Base-by-base conservation (phyloP, 208 protist genomes). In the Acanthamoeba culbertsoni region DNA sequence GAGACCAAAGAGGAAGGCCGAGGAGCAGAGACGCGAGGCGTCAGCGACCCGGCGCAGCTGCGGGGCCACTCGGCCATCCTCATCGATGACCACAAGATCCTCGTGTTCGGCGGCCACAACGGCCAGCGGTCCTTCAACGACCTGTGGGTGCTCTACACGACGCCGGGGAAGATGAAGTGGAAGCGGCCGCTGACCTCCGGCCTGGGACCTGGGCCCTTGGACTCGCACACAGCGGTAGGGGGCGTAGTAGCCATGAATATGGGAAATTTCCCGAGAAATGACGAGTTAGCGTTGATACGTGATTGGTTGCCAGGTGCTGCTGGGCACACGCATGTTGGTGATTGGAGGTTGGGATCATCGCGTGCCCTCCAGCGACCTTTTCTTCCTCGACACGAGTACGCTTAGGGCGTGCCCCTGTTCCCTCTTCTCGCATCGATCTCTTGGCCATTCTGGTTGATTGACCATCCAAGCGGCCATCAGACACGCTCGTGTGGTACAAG, bases 91-190 rank as follows among this genome's bases (percentile, higher is more conserved):
- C n/a, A 82, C 23, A 82, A 82, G 84, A 91, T 91, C 51, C 18
- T 91, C 42, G 84, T 91, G 40, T 91, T 91, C 31, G 84, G 84
- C 2, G 84, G 84, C 42, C 68, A 55, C 42, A 42, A 91, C 45
- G 84, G 84, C 16, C 4, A 43, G 18, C 46, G 43, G 40, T 91
- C 53, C 2, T 68, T 28, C 23, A 42, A 40, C 23, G 53, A 91
- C 35, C 31, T 91, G 33, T 91, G 84, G 84, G 59, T 91, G 51
- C 84, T 91, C 12, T 48, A 91, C 35, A 71, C 53, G 0, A 91
- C 84, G 28, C 84, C 84, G n/a, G 84, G 84, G 33, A 91, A 91
- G 42, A 91, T 91, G 84, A 91, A 91, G 31, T 91, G 84, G 84
- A 37, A 91, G 31, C 51, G 59, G 0, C 84, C 84, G 20, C 84